Evolutionary conservation across 2,329 filamentous ascomycete genomes (phyloP).

Genomic region (Colletotrichum liaoningense): DNA sequence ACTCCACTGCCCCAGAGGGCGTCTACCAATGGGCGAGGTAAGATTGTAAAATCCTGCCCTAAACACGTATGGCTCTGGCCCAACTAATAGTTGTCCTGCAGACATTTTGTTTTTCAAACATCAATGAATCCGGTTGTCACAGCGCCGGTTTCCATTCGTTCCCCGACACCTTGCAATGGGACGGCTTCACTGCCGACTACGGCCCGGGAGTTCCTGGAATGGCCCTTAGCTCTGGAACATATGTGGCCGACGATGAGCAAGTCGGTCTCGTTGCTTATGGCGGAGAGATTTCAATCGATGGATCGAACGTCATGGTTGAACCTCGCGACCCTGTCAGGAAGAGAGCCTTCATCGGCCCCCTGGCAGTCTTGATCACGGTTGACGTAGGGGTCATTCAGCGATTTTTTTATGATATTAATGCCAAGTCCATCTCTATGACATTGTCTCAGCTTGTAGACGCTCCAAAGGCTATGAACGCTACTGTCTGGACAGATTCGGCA

Average conservation of each 20-base stretch:
- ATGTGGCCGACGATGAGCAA: slow-evolving; percentile 56
- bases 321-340: slow-evolving; percentile 59
- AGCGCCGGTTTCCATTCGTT: slow-evolving; percentile 67
- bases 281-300: slow-evolving; percentile 48
- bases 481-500: slow-evolving; percentile 48
- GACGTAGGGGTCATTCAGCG: slow-evolving; percentile 56
- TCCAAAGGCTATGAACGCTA: slow-evolving; percentile 42
- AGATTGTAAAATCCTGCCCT: slow-evolving; percentile 5
- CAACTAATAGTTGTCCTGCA: neutral
- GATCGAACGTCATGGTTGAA: slow-evolving; percentile 46
- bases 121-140: slow-evolving; percentile 64
- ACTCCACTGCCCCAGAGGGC: slow-evolving; percentile 70
- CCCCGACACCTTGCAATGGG: slow-evolving; percentile 66
- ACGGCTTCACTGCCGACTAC: slow-evolving; percentile 68
- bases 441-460: slow-evolving; percentile 44
- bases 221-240: slow-evolving; percentile 60
- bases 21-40: slow-evolving; percentile 67
- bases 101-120: slow-evolving; percentile 65
- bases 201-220: slow-evolving; percentile 65
- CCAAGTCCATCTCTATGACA: slow-evolving; percentile 42
- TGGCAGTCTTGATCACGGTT: slow-evolving; percentile 52
- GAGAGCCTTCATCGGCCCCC: slow-evolving; percentile 58
- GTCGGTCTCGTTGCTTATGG: slow-evolving; percentile 62
- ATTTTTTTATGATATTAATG: slow-evolving; percentile 46
- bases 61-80: too few species aligned